Conservation (phyloP, 1,284 basidiomycete genomes). For the Ganoderma resinaceum region DNA sequence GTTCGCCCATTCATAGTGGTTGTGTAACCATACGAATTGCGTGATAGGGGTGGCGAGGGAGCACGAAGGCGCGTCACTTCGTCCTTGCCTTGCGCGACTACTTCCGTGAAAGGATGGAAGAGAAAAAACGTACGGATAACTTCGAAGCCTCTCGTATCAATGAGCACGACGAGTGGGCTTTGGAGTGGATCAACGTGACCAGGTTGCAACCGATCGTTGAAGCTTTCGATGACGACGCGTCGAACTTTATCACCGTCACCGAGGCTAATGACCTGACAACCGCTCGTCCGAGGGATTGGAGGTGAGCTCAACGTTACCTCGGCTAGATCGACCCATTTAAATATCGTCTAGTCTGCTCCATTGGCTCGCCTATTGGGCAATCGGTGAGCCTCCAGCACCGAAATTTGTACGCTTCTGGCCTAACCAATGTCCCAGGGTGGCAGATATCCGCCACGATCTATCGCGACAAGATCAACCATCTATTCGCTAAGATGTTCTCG, state of each 20-base stretch:
- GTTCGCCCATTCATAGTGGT: no score
- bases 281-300: conserved; percentile 23
- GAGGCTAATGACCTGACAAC: conserved; percentile 38
- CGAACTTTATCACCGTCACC: conserved; percentile 52
- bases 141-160: conserved; percentile 36
- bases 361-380: conserved; percentile 55
- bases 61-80: conserved; percentile 45
- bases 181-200: conserved; percentile 49
- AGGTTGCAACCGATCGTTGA: conserved; percentile 53
- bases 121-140: conserved; percentile 8
- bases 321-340: not conserved
- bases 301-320: conserved; percentile 9
- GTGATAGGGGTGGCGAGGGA: conserved; percentile 44
- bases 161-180: conserved; percentile 50
- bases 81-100: conserved; percentile 45
- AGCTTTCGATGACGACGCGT: conserved; percentile 58
- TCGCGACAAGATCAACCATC: conserved; percentile 31
- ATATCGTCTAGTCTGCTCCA: conserved; percentile 5
- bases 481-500: conserved; percentile 38
- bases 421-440: conserved; percentile 17
- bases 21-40: not conserved
- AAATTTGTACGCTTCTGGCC: no score
- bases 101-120: conserved; percentile 36
- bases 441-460: conserved; percentile 15
- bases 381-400: conserved; percentile 36